Evolutionary conservation across 768 basidiomycete species (phyloP).

Genomic region (Rhodocollybia butyracea): DNA sequence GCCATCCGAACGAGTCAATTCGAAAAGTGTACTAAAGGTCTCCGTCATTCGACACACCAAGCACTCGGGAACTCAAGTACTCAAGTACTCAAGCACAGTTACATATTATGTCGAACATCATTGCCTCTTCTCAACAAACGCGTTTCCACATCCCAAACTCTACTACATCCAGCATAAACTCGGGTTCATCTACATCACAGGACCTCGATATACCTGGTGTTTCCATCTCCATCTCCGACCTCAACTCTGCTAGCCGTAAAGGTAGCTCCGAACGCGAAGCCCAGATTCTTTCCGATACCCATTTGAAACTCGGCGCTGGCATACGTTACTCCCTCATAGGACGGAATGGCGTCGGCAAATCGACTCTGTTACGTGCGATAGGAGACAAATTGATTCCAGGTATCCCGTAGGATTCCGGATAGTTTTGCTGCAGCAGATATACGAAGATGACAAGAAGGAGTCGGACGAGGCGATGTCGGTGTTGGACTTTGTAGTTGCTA

Average conservation of each 20-base stretch:
- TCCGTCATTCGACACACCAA: too few relatives aligned
- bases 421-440: constrained; percentile 38
- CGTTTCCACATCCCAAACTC: neutral
- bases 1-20: too few relatives aligned
- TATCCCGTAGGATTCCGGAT: constrained; percentile 39
- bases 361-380: constrained; percentile 36
- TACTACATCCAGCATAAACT: neutral
- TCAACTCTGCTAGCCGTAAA: neutral
- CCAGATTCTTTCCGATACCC: constrained; percentile 50
- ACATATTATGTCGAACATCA: too few relatives aligned
- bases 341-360: constrained; percentile 55
- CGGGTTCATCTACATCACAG: neutral
- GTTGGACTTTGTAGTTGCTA: constrained; percentile 40
- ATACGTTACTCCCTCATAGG: constrained; percentile 54
- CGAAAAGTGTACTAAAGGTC: too few relatives aligned
- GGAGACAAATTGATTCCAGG: constrained; percentile 46
- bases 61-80: too few relatives aligned
- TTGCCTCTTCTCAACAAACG: neutral
- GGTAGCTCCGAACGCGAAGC: constrained; percentile 28
- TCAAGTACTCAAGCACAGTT: too few relatives aligned
- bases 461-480: constrained; percentile 24
- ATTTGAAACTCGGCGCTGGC: constrained; percentile 48
- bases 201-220: constrained; percentile 57
- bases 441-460: constrained; percentile 6
- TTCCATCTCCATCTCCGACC: constrained; percentile 35